A percentile compares a stretch with the other conserved stretches of the same genome.
These are phyloP conservation scores for Trichoderma sp. DNA, from an alignment of 2,329 filamentous ascomycete species.

Conservation along the genomic window DNA sequence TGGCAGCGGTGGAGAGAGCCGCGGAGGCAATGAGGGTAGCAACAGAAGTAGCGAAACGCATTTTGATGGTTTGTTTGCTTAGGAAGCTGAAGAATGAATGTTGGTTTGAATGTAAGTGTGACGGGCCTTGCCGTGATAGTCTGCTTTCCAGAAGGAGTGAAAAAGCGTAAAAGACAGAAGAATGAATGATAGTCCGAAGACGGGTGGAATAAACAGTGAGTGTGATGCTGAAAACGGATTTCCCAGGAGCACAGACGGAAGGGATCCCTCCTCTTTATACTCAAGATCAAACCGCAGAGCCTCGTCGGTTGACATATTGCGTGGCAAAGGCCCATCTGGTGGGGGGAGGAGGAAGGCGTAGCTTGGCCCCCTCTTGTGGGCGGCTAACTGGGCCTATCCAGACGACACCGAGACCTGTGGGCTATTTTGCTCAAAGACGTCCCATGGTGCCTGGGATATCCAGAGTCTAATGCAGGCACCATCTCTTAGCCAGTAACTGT, in stretches of 20 bases:
- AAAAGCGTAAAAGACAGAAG: conserved; percentile 15
- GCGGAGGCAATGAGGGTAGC: conserved; percentile 47
- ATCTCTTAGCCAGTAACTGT: conserved; percentile 2
- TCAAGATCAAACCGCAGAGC: neutral
- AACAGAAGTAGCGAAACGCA: conserved; percentile 55
- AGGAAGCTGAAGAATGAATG: conserved; percentile 18
- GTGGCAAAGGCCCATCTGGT: conserved; percentile 17
- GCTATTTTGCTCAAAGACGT: neutral
- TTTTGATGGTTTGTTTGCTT: conserved; percentile 42
- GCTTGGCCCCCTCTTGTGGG: neutral
- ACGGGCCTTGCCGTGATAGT: conserved; percentile 25
- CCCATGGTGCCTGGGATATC: neutral
- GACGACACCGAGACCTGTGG: neutral
- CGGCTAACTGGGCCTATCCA: conserved; percentile 16
- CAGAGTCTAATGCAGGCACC: conserved; percentile 19
- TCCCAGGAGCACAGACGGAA: neutral
- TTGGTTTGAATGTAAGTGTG: conserved; percentile 14
- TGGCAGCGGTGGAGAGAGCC: conserved; percentile 47
- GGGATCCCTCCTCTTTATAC: conserved; percentile 22
- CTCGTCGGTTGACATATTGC: conserved; percentile 7
- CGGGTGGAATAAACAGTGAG: conserved; percentile 23
- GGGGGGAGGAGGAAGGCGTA: neutral
- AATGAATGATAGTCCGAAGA: conserved; percentile 26
- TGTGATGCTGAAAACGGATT: neutral
- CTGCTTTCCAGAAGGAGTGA: conserved; percentile 25